Conservation (phyloP, 2,329 filamentous ascomycete species). For the Pseudocercospora vitis region DNA sequence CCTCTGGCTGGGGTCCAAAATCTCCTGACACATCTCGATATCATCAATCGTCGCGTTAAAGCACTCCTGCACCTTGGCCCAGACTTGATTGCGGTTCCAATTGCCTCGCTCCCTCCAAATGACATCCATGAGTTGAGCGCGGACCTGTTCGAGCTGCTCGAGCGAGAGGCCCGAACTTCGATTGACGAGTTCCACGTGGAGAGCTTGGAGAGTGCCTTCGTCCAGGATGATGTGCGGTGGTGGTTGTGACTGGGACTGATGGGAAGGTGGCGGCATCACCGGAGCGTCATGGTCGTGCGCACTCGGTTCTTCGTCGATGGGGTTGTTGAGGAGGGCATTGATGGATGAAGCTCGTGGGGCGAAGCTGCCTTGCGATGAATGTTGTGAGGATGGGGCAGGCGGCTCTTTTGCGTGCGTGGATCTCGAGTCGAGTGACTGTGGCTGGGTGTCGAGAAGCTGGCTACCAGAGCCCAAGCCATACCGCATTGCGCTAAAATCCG, state of each 20-base stretch:
- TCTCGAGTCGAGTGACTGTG: slow-evolving; percentile 41
- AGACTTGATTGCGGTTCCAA: slow-evolving; percentile 79
- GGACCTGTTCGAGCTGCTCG: slow-evolving; percentile 93
- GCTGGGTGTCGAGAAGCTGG: slow-evolving; percentile 64
- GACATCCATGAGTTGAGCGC: slow-evolving; percentile 83
- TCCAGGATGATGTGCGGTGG: slow-evolving; percentile 49
- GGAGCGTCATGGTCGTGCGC: background rate
- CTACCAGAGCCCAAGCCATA: slow-evolving; percentile 51
- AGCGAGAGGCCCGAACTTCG: slow-evolving; percentile 77
- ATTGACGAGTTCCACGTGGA: slow-evolving; percentile 64
- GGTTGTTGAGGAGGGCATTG: slow-evolving; percentile 44
- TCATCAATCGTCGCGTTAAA: slow-evolving; percentile 76
- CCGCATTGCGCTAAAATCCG: slow-evolving; percentile 56
- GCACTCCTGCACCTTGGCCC: slow-evolving; percentile 60
- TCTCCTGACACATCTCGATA: slow-evolving; percentile 58
- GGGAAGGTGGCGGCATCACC: no score
- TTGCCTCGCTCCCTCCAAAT: slow-evolving; percentile 78
- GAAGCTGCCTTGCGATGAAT: slow-evolving; percentile 29
- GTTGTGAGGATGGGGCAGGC: slow-evolving; percentile 38
- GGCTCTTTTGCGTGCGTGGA: slow-evolving; percentile 29
- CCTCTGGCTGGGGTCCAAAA: slow-evolving; percentile 44
- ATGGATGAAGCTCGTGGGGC: slow-evolving; percentile 41
- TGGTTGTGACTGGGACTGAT: background rate
- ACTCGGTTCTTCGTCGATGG: slow-evolving; percentile 18
- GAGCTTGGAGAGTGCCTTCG: slow-evolving; percentile 52